phyloP scores from a whole-genome alignment of 495 filamentous ascomycete species.

The Hyaloscypha bicolor region DNA sequence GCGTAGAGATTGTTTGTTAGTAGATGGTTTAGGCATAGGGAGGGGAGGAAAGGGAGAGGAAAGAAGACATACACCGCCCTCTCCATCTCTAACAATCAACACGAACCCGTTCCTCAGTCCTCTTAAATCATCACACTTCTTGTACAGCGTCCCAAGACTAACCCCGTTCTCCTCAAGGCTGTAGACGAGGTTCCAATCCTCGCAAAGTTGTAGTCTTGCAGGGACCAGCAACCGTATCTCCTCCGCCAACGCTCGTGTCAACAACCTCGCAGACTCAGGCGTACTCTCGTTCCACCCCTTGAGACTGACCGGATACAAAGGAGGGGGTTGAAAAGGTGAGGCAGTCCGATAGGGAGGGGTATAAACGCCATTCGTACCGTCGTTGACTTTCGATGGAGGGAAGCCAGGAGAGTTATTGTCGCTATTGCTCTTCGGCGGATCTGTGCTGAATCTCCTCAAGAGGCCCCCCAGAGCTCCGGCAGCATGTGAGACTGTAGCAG shows the following conservation, averaged over 20 bases:
- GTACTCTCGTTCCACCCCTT: constrained; percentile 37
- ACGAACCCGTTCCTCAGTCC: constrained; percentile 82
- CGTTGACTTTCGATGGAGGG: not conserved
- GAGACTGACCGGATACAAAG: constrained; percentile 58
- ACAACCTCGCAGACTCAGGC: constrained; percentile 45
- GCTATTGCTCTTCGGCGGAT: constrained; percentile 14
- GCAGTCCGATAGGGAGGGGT: constrained; percentile 50
- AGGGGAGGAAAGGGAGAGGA: not conserved
- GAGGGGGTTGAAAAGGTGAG: constrained; percentile 63
- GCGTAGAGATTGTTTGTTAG: not conserved
- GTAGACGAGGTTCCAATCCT: constrained; percentile 85
- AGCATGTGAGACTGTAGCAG: constrained; percentile 24
- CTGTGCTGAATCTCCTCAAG: constrained; percentile 32
- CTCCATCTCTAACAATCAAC: constrained; percentile 76
- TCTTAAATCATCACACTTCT: constrained; percentile 63
- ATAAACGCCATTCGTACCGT: constrained; percentile 37
- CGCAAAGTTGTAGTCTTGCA: constrained; percentile 78
- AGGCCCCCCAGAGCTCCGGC: constrained; percentile 30
- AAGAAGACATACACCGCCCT: constrained; percentile 63
- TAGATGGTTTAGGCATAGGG: constrained; percentile 4
- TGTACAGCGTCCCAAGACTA: constrained; percentile 83
- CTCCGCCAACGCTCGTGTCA: constrained; percentile 78
- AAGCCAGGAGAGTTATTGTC: not conserved
- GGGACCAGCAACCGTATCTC: constrained; percentile 92
- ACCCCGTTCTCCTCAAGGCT: constrained; percentile 93